Conservation (phyloP, 805 yeast species). For the Phaffomyces thermotolerans region DNA sequence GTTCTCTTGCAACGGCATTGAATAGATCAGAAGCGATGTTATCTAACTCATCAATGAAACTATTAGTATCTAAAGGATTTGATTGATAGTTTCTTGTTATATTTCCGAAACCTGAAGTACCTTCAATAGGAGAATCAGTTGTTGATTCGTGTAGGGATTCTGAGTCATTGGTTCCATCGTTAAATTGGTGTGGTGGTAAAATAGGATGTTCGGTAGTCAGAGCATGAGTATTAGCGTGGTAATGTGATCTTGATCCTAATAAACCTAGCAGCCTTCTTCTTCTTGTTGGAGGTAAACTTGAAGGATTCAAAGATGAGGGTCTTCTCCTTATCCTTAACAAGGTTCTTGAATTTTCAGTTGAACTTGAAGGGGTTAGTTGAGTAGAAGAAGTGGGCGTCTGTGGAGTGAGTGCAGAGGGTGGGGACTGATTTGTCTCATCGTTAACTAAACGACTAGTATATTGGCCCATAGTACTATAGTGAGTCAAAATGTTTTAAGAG, state of each 20-base stretch:
- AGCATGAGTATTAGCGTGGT: neutral
- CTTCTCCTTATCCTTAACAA: constrained; percentile 17
- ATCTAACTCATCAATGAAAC: constrained; percentile 19
- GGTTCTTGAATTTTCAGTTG: neutral
- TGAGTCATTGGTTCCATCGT: neutral
- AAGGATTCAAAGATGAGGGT: constrained; percentile 16
- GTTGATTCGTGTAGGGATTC: too few species aligned
- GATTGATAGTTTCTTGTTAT: neutral
- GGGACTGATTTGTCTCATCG: too few species aligned
- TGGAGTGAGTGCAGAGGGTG: too few species aligned
- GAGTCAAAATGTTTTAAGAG: too few species aligned
- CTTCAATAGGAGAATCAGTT: constrained; percentile 1
- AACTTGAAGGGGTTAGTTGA: neutral
- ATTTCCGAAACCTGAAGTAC: constrained; percentile 5
- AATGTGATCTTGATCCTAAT: constrained; percentile 7
- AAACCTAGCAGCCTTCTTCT: constrained; percentile 20
- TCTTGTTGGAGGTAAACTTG: constrained; percentile 14
- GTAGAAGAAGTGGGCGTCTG: too few species aligned
- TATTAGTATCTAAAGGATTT: neutral
- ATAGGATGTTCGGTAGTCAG: too few species aligned
- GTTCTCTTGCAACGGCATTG: constrained; percentile 8
- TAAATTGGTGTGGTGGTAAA: neutral
- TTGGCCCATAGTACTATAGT: too few species aligned
- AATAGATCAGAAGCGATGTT: constrained; percentile 16
- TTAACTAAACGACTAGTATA: too few species aligned